Conservation (phyloP, 2,329 filamentous ascomycete genomes). For the Dactylellina haptotyla region DNA sequence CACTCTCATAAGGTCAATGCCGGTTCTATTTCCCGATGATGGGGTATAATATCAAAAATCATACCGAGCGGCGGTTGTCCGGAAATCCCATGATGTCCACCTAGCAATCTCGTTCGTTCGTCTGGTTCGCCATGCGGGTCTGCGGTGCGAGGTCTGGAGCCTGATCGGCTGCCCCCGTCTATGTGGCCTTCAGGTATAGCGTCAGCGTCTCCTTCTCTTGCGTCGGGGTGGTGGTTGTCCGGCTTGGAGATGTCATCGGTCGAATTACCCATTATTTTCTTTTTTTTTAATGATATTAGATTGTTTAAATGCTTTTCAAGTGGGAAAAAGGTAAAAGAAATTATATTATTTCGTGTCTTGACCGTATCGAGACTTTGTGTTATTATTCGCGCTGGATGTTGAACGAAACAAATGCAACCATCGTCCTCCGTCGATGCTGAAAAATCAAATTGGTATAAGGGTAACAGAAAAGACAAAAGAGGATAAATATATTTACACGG, state of each 20-base stretch:
- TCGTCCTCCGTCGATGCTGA: too few relatives aligned
- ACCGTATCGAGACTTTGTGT: neutral
- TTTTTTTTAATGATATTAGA: neutral
- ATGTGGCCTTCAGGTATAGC: neutral
- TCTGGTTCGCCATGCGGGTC: constrained; percentile 25
- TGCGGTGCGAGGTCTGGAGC: neutral
- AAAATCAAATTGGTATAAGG: neutral
- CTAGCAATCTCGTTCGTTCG: constrained; percentile 35
- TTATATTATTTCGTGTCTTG: neutral
- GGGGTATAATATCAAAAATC: too few relatives aligned
- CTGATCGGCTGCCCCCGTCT: neutral
- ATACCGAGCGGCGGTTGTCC: constrained; percentile 49
- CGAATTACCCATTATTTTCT: constrained; percentile 15
- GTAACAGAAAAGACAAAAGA: neutral
- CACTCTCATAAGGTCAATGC: neutral
- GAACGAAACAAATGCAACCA: constrained; percentile 4
- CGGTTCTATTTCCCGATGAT: too few relatives aligned
- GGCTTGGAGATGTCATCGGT: constrained; percentile 1
- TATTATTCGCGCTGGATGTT: neutral
- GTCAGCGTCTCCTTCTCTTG: constrained; percentile 7
- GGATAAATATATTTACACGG: too few relatives aligned
- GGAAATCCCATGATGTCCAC: constrained; percentile 30
- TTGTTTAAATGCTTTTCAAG: neutral
- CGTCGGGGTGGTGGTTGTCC: neutral
- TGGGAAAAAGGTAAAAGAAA: neutral